phyloP scores from a whole-genome alignment of 2,329 filamentous ascomycete species.

The Monosporascus sp. region DNA sequence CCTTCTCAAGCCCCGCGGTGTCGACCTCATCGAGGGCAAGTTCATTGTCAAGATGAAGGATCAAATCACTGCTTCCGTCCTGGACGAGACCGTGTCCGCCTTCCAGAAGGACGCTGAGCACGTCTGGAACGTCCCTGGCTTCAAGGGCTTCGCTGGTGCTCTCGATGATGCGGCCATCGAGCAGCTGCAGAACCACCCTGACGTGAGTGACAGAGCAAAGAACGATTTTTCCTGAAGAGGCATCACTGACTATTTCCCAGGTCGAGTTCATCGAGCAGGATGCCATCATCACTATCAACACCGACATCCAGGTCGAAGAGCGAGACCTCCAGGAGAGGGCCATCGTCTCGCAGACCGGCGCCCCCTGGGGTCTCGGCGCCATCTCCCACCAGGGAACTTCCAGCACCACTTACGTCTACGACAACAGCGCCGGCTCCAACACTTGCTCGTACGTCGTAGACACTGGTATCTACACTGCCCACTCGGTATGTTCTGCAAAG shows the following conservation, averaged over 20 bases:
- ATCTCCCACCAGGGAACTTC: conserved; percentile 35
- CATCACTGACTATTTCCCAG: conserved; percentile 11
- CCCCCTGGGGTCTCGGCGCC: conserved; percentile 39
- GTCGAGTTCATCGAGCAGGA: conserved; percentile 31
- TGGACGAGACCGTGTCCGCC: conserved; percentile 24
- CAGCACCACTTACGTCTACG: conserved; percentile 34
- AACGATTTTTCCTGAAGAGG: neutral
- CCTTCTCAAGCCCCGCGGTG: conserved; percentile 21
- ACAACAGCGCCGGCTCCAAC: conserved; percentile 32
- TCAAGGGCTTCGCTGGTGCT: conserved; percentile 37
- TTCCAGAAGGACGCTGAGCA: conserved; percentile 26
- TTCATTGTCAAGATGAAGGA: conserved; percentile 43
- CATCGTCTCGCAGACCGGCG: conserved; percentile 23
- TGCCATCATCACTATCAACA: conserved; percentile 24
- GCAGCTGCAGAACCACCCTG: conserved; percentile 31
- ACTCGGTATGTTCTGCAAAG: conserved; percentile 24
- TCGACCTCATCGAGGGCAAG: conserved; percentile 29
- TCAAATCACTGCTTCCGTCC: conserved; percentile 21
- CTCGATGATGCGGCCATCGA: conserved; percentile 37
- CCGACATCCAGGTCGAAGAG: conserved; percentile 12
- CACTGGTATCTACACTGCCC: conserved; percentile 43
- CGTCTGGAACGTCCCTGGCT: conserved; percentile 24
- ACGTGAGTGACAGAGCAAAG: conserved; percentile 25
- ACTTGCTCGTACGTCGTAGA: conserved; percentile 50
- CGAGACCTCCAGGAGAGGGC: conserved; percentile 12